phyloP scores from a whole-genome alignment of 352 stramenopile genomes.

The Globisporangium polare region DNA sequence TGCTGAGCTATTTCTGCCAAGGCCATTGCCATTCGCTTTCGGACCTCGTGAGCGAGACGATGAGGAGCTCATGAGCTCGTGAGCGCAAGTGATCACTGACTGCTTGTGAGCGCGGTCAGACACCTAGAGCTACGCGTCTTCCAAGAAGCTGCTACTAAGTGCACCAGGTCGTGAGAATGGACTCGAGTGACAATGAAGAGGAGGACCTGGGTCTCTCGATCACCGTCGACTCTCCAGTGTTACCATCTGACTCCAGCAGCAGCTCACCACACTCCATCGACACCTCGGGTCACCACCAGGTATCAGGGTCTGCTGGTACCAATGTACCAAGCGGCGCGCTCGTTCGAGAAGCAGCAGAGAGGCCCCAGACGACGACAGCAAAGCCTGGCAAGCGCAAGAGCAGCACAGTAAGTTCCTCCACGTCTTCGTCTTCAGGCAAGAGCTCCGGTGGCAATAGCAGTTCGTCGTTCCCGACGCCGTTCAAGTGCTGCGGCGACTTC shows the following conservation, averaged over 20 bases:
- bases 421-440: not conserved
- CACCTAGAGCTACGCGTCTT: not conserved
- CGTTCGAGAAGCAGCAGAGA: not conserved
- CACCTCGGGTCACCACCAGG: not conserved
- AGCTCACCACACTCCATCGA: not conserved
- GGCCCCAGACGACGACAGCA: no score
- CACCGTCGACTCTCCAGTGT: not conserved
- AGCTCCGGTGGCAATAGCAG: not conserved
- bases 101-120: not conserved
- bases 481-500: constrained; percentile 79
- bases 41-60: no score
- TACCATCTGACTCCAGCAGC: not conserved
- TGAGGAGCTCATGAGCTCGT: not conserved
- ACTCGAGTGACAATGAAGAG: not conserved
- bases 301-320: not conserved
- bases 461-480: constrained; percentile 53
- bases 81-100: not conserved
- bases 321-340: not conserved
- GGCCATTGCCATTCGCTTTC: not conserved
- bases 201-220: not conserved
- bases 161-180: not conserved
- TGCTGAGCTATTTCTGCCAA: not conserved
- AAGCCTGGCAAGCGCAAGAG: constrained; percentile 3
- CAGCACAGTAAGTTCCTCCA: not conserved
- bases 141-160: not conserved